Evolutionary conservation across 169 alveolate species (phyloP).

Genomic region (Cryptosporidium ubiquitum): DNA sequence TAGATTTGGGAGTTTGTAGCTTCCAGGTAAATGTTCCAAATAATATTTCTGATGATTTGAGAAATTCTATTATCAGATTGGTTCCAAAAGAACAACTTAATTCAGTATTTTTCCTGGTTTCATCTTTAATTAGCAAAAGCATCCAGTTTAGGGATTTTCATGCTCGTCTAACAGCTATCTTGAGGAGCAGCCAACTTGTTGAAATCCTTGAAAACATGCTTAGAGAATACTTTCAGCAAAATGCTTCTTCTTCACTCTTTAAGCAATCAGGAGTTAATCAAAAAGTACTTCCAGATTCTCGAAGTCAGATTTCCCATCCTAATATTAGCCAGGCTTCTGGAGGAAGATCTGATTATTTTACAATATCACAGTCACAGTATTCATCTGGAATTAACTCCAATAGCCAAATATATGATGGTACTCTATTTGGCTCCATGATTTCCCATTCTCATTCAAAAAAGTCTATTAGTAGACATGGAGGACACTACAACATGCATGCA

Average conservation of each 20-base stretch:
- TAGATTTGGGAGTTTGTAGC: conserved; percentile 38
- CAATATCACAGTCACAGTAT: not conserved
- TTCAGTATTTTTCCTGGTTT: conserved; percentile 33
- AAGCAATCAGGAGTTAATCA: not conserved
- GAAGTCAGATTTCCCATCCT: not conserved
- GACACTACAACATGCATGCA: conserved; percentile 65
- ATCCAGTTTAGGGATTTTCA: conserved; percentile 27
- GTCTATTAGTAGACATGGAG: conserved; percentile 67
- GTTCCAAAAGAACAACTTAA: conserved; percentile 50
- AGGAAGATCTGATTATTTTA: not conserved
- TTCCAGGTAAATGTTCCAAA: conserved; percentile 55
- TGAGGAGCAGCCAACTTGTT: conserved; percentile 52
- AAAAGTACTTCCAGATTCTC: not conserved
- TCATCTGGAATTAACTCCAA: not conserved
- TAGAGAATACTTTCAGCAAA: conserved; percentile 7
- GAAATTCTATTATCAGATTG: conserved; percentile 27
- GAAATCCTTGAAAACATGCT: conserved; percentile 48
- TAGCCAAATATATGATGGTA: not conserved
- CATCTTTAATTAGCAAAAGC: conserved; percentile 23
- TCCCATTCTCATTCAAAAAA: conserved; percentile 24
- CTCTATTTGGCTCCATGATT: not conserved
- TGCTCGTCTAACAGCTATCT: conserved; percentile 8
- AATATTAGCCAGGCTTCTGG: not conserved
- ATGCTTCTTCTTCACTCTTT: not conserved
- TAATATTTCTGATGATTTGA: conserved; percentile 34